Evolutionary conservation across 1,284 basidiomycete genomes (phyloP).

Genomic region (Agaricales sp.): DNA sequence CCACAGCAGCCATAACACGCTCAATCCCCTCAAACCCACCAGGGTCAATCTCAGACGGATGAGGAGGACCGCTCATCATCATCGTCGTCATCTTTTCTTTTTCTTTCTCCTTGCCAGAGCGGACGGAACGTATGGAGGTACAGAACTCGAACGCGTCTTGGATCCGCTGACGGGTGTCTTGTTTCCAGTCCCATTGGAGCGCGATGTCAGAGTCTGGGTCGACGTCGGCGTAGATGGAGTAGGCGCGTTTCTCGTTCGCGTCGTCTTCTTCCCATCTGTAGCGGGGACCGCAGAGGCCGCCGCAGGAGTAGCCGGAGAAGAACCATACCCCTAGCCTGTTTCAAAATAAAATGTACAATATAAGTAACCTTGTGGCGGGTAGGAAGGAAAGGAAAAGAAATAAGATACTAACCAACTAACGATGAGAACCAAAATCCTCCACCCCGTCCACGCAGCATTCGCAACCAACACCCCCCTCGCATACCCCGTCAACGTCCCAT

Average conservation of each 20-base stretch:
- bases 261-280: constrained; percentile 75
- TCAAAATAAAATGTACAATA: no score
- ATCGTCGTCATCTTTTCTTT: constrained; percentile 22
- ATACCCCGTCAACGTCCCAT: constrained; percentile 63
- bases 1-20: constrained; percentile 60
- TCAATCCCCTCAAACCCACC: constrained; percentile 46
- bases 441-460: constrained; percentile 68
- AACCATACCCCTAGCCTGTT: constrained; percentile 65
- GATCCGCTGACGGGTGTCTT: constrained; percentile 57
- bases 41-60: constrained; percentile 9
- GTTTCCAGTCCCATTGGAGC: constrained; percentile 46
- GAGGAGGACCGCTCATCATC: constrained; percentile 6
- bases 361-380: neutral
- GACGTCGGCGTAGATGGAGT: constrained; percentile 36
- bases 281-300: constrained; percentile 72
- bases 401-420: constrained; percentile 45
- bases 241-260: constrained; percentile 38
- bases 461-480: constrained; percentile 64
- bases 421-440: constrained; percentile 56
- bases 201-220: neutral
- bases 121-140: constrained; percentile 36
- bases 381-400: constrained; percentile 7
- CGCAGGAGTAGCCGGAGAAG: constrained; percentile 62
- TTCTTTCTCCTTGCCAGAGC: constrained; percentile 23
- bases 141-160: constrained; percentile 78